These are phyloP conservation scores for Ustilago nuda DNA, from an alignment of 1,284 basidiomycete species.

Conservation along the genomic window DNA sequence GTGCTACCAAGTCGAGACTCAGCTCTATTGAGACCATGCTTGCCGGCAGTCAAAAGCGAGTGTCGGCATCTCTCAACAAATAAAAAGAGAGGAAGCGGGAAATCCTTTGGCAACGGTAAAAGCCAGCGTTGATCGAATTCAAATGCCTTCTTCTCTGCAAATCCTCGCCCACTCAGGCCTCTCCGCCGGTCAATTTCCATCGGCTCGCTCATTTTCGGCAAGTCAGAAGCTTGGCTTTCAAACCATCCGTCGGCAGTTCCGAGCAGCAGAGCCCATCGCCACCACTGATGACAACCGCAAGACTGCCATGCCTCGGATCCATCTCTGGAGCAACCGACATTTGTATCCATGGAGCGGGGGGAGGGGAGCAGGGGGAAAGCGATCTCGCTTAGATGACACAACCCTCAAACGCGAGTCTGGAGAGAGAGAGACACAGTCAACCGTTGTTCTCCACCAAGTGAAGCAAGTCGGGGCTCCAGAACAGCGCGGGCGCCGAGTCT, in stretches of 20 bases:
- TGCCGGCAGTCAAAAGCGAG: slow-evolving; percentile 7
- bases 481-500: slow-evolving; percentile 12
- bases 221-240: neutral
- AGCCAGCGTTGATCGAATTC: slow-evolving; percentile 6
- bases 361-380: neutral
- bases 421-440: neutral
- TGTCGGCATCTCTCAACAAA: neutral
- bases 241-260: neutral
- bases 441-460: neutral
- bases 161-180: neutral
- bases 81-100: slow-evolving; percentile 1
- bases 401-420: neutral
- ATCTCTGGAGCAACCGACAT: slow-evolving; percentile 4
- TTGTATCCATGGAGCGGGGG: neutral
- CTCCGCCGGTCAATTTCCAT: slow-evolving; percentile 4
- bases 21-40: neutral
- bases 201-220: neutral
- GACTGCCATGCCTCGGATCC: neutral
- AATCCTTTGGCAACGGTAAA: slow-evolving; percentile 1
- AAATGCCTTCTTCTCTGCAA: neutral
- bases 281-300: neutral
- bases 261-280: neutral
- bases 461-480: neutral
- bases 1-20: neutral
- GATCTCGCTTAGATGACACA: slow-evolving; percentile 20